phyloP scores from a whole-genome alignment of 2,329 filamentous ascomycete genomes.

The Fusarium humuli region DNA sequence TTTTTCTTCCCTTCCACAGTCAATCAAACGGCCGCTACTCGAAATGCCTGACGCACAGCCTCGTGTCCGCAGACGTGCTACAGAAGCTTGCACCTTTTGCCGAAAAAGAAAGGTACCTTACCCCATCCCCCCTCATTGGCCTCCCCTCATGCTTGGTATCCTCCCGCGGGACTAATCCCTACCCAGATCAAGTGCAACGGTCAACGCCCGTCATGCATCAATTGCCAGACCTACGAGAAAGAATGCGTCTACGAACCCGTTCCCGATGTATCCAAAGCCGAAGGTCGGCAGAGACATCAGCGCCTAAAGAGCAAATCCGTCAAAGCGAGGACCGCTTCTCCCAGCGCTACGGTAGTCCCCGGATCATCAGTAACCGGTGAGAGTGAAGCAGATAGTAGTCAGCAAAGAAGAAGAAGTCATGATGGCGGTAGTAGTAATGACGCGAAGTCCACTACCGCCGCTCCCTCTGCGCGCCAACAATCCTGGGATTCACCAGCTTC shows the following conservation, averaged over 20 bases:
- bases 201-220: slow-evolving; percentile 28
- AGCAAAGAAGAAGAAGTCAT: background rate
- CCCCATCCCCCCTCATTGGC: background rate
- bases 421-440: slow-evolving; percentile 7
- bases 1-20: background rate
- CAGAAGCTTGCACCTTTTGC: slow-evolving; percentile 49
- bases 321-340: slow-evolving; percentile 1
- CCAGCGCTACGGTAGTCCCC: background rate
- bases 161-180: slow-evolving; percentile 14
- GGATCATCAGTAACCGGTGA: background rate
- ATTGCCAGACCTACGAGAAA: slow-evolving; percentile 31
- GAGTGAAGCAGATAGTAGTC: slow-evolving; percentile 4
- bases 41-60: slow-evolving; percentile 18
- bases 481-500: slow-evolving; percentile 18
- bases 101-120: slow-evolving; percentile 45
- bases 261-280: slow-evolving; percentile 18
- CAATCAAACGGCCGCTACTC: no score
- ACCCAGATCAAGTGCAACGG: slow-evolving; percentile 63
- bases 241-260: slow-evolving; percentile 47
- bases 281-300: slow-evolving; percentile 38
- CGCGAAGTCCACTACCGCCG: background rate
- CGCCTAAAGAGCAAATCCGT: slow-evolving; percentile 16
- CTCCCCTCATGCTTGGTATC: background rate
- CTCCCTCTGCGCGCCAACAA: background rate
- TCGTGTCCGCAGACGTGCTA: slow-evolving; percentile 45